A percentile compares a stretch with the other conserved stretches of the same genome.
Conservation (phyloP, 2,329 filamentous ascomycete species). For the Calonectria pauciramosa region DNA sequence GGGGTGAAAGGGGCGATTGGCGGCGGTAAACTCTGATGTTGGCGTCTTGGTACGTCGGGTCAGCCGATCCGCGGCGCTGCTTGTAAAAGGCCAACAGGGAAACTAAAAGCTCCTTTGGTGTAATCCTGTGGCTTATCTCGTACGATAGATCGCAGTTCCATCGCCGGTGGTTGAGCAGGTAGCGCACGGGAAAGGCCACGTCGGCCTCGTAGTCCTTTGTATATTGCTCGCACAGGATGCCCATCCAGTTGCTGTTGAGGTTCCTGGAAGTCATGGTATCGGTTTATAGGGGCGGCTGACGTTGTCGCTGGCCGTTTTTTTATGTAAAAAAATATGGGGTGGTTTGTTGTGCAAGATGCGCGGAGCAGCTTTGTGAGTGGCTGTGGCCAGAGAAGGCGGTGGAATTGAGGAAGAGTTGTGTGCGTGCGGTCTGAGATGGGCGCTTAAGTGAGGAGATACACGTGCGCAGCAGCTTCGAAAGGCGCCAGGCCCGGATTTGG, state of each 20-base stretch:
- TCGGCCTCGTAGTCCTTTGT: slow-evolving; percentile 38
- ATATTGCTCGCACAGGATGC: slow-evolving; percentile 30
- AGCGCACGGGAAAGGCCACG: slow-evolving; percentile 43
- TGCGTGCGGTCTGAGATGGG: not conserved
- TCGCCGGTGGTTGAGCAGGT: slow-evolving; percentile 22
- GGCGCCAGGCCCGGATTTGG: not conserved
- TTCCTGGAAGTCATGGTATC: slow-evolving; percentile 32
- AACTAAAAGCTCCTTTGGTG: not conserved
- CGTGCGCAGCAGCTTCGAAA: not conserved
- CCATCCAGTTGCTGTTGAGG: slow-evolving; percentile 34
- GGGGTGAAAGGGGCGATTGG: not conserved
- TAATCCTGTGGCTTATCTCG: not conserved
- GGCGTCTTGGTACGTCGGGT: not conserved
- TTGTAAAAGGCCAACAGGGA: slow-evolving; percentile 4
- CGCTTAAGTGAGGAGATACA: slow-evolving; percentile 8
- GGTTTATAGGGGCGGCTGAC: no score
- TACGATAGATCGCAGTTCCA: slow-evolving; percentile 1
- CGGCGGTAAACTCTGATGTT: not conserved
- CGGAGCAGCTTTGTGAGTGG: not conserved
- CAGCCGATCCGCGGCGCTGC: not conserved
- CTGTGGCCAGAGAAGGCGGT: not conserved
- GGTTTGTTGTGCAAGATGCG: not conserved
- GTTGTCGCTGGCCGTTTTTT: not conserved
- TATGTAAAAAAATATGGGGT: not conserved
- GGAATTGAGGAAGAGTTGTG: not conserved